Conservation (phyloP, 1,284 basidiomycete genomes). For the Ganoderma leucocontextum region DNA sequence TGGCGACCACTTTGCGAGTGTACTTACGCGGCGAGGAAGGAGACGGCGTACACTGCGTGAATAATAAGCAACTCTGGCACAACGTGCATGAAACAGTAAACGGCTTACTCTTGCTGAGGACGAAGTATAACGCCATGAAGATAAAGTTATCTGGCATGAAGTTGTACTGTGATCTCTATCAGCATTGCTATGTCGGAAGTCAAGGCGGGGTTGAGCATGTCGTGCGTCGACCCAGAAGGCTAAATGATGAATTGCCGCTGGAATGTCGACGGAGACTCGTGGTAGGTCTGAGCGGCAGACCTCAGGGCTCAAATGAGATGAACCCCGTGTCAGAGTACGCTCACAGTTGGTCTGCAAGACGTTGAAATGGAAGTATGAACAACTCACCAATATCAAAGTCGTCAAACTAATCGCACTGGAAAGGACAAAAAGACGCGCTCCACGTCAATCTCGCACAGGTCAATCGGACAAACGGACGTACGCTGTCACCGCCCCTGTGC, state of each 20-base stretch:
- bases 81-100: not conserved
- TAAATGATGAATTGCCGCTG: not conserved
- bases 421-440: not conserved
- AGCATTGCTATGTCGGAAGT: not conserved
- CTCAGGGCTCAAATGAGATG: not conserved
- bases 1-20: not conserved
- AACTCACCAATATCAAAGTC: conserved; percentile 62
- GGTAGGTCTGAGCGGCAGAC: not conserved
- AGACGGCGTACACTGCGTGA: conserved; percentile 67
- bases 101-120: conserved; percentile 64
- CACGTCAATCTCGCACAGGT: conserved; percentile 13
- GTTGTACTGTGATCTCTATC: conserved; percentile 55
- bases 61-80: not conserved
- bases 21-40: conserved; percentile 70
- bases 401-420: conserved; percentile 63
- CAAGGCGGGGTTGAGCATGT: not conserved
- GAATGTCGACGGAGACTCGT: not conserved
- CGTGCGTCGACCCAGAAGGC: not conserved
- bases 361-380: not conserved
- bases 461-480: conserved; percentile 36
- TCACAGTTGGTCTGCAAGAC: not conserved
- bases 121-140: conserved; percentile 67
- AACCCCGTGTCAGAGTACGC: not conserved
- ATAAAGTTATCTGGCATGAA: conserved; percentile 61
- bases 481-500: conserved; percentile 71